A percentile compares a stretch with the other conserved stretches of the same genome.
Conservation (phyloP, 75 land plant genomes). For the Sequoiadendron giganteum region DNA sequence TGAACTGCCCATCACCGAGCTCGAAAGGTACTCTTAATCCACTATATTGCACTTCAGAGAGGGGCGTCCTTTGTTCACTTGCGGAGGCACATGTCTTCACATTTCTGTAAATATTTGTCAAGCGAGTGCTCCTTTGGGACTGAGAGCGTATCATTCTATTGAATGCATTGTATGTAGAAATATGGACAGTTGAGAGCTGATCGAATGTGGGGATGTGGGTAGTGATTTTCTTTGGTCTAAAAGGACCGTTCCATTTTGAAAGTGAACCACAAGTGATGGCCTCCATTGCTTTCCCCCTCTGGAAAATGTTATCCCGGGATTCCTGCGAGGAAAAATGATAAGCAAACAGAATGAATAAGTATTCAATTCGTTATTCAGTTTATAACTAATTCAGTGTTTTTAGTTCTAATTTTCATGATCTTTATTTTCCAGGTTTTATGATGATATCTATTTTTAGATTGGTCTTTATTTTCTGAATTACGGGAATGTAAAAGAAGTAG, state of each 20-base stretch:
- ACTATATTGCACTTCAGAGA: neutral
- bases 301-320: neutral
- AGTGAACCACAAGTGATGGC: neutral
- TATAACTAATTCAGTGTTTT: too few relatives aligned
- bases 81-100: neutral
- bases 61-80: neutral
- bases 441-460: too few relatives aligned
- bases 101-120: neutral
- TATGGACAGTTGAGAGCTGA: neutral
- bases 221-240: neutral
- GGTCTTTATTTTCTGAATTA: too few relatives aligned
- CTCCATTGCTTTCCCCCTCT: neutral
- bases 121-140: neutral
- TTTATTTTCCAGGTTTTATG: too few relatives aligned
- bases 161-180: neutral
- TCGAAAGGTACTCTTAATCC: conserved; percentile 22
- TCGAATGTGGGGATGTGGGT: neutral
- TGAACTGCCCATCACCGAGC: conserved; percentile 52
- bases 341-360: neutral
- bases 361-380: neutral
- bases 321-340: neutral
- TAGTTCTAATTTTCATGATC: too few relatives aligned
- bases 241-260: neutral
- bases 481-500: too few relatives aligned
- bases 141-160: neutral